These are phyloP conservation scores for Talaromyces sp. DNA, from an alignment of 2,329 filamentous ascomycete genomes.

Conservation along the genomic window DNA sequence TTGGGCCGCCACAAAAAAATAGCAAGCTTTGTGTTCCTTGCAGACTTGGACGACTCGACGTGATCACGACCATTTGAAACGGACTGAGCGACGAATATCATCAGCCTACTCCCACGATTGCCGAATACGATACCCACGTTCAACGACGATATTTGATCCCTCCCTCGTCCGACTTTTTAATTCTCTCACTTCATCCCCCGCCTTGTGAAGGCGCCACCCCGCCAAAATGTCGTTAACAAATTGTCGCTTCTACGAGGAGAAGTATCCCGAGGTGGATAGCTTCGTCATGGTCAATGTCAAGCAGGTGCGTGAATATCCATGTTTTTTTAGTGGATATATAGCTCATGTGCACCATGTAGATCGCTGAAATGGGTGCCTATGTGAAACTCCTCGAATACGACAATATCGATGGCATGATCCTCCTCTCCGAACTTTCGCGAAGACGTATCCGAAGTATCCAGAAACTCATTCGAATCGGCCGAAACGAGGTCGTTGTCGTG, in stretches of 20 bases:
- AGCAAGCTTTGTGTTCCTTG: conserved; percentile 12
- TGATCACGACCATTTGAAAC: background rate
- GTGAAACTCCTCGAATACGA: conserved; percentile 99
- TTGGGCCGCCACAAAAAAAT: conserved; percentile 20
- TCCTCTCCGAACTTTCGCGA: conserved; percentile 94
- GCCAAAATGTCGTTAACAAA: conserved; percentile 90
- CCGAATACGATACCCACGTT: background rate
- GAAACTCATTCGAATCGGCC: conserved; percentile 95
- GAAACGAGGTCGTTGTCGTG: conserved; percentile 98
- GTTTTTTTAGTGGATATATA: conserved; percentile 3
- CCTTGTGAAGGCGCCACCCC: conserved; percentile 38
- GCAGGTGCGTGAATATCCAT: conserved; percentile 60
- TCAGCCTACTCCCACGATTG: background rate
- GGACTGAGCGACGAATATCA: background rate
- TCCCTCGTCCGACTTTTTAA: background rate
- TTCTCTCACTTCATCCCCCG: conserved; percentile 12
- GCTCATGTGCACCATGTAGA: conserved; percentile 51
- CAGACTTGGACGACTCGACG: conserved; percentile 5
- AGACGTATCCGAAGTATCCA: conserved; percentile 98
- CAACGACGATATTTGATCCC: background rate
- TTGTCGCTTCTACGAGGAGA: conserved; percentile 96
- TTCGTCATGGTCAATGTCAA: conserved; percentile 99
- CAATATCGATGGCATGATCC: conserved; percentile 99
- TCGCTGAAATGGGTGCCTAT: conserved; percentile 99
- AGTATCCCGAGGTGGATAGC: conserved; percentile 96